phyloP scores from a whole-genome alignment of 2,329 filamentous ascomycete genomes.

The Ceratocystis lukuohia region DNA sequence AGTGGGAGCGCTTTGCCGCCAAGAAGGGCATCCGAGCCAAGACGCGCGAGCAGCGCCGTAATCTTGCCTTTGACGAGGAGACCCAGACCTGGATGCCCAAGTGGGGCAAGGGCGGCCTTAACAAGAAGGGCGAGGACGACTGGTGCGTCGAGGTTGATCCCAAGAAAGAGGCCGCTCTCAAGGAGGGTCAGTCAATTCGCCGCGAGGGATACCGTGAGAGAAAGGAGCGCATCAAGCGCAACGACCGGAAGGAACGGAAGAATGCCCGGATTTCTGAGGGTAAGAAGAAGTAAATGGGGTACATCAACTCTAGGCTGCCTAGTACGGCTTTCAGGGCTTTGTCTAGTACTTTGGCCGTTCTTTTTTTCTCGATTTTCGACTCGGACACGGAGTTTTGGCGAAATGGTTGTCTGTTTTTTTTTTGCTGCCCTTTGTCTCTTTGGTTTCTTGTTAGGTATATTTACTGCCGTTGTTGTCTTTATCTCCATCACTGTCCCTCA shows the following conservation, averaged over 20 bases:
- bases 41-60: slow-evolving; percentile 57
- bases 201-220: slow-evolving; percentile 51
- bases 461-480: not conserved
- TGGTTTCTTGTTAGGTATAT: not conserved
- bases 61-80: slow-evolving; percentile 73
- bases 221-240: slow-evolving; percentile 56
- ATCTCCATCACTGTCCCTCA: not conserved
- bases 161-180: slow-evolving; percentile 49
- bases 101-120: slow-evolving; percentile 89
- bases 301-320: not conserved
- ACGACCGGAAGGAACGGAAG: slow-evolving; percentile 55
- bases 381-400: slow-evolving; percentile 13
- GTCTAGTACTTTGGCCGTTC: not conserved
- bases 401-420: slow-evolving; percentile 2
- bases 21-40: slow-evolving; percentile 95
- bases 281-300: slow-evolving; percentile 18
- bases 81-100: slow-evolving; percentile 81
- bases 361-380: slow-evolving; percentile 10
- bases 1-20: slow-evolving; percentile 90
- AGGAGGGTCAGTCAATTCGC: slow-evolving; percentile 48
- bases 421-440: not conserved
- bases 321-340: not conserved
- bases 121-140: slow-evolving; percentile 68
- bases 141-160: slow-evolving; percentile 90
- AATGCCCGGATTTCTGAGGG: slow-evolving; percentile 41